phyloP scores from a whole-genome alignment of 306 rosid genomes.

The Malus orientalis region DNA sequence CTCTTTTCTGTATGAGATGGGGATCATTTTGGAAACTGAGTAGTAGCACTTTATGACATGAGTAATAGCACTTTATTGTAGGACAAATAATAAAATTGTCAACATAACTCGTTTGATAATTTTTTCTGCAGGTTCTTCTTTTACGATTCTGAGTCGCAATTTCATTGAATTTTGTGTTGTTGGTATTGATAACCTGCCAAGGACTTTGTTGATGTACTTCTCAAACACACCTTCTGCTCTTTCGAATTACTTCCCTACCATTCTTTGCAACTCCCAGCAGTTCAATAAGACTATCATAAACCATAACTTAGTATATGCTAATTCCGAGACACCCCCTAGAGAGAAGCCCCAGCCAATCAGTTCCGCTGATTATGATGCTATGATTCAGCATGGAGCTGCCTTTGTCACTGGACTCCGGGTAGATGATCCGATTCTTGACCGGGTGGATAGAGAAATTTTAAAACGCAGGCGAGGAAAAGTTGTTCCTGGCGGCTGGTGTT shows the following conservation, averaged over 20 bases:
- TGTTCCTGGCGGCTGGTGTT: constrained; percentile 96
- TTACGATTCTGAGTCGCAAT: constrained; percentile 58
- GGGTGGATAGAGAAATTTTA: constrained; percentile 62
- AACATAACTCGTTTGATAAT: constrained; percentile 6
- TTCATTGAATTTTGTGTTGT: constrained; percentile 76
- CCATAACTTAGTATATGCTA: constrained; percentile 50
- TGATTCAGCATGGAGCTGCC: constrained; percentile 75
- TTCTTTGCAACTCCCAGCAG: constrained; percentile 68
- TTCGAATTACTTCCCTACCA: constrained; percentile 75
- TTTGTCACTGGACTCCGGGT: constrained; percentile 48
- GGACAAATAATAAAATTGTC: not conserved
- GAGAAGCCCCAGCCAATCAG: constrained; percentile 35
- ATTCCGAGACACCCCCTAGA: constrained; percentile 23
- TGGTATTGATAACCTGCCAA: constrained; percentile 84
- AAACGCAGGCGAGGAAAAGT: constrained; percentile 35
- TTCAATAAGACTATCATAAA: constrained; percentile 72
- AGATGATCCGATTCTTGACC: constrained; percentile 66
- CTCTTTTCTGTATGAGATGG: not conserved
- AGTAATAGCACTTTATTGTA: not conserved
- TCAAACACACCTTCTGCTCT: constrained; percentile 73
- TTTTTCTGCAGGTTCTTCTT: constrained; percentile 64
- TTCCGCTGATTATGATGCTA: constrained; percentile 44
- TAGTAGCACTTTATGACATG: not conserved
- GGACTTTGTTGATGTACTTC: constrained; percentile 81
- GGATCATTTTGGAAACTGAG: not conserved